phyloP scores from a whole-genome alignment of 1,284 basidiomycete genomes.

The Polyporus tsugae region DNA sequence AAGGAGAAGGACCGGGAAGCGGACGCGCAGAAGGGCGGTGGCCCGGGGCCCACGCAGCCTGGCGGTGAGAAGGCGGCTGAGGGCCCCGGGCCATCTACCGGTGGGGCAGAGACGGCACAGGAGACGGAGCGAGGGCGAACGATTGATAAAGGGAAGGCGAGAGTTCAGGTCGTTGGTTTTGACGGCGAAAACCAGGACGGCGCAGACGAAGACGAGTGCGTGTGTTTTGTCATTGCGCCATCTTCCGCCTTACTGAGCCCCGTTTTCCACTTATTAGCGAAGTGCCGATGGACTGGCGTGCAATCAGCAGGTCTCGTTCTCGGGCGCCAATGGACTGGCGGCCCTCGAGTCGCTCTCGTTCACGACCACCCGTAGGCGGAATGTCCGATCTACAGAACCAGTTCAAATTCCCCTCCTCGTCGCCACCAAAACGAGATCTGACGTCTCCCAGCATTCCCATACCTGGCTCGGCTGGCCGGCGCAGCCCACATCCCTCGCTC shows the following conservation, averaged over 20 bases:
- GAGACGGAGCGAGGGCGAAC: conserved; percentile 69
- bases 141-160: conserved; percentile 79
- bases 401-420: conserved; percentile 45
- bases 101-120: conserved; percentile 37
- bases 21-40: conserved; percentile 30
- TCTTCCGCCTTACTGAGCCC: conserved; percentile 40
- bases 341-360: conserved; percentile 76
- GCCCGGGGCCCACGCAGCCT: conserved; percentile 34
- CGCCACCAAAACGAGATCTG: conserved; percentile 43
- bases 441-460: conserved; percentile 59
- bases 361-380: conserved; percentile 65
- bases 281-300: conserved; percentile 91
- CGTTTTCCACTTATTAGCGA: conserved; percentile 41
- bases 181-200: conserved; percentile 78
- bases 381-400: conserved; percentile 44
- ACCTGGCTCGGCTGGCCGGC: conserved; percentile 58
- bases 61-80: conserved; percentile 37
- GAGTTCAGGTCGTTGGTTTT: conserved; percentile 80
- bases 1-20: conserved; percentile 71
- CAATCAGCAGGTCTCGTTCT: conserved; percentile 91
- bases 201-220: conserved; percentile 78
- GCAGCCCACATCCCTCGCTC: conserved; percentile 53
- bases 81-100: conserved; percentile 30
- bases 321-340: conserved; percentile 90
- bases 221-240: conserved; percentile 40